Percentiles rank a stretch among this genome's conserved stretches.
Conservation (phyloP, 106 monocot species). For the Hemerocallis citrina region DNA sequence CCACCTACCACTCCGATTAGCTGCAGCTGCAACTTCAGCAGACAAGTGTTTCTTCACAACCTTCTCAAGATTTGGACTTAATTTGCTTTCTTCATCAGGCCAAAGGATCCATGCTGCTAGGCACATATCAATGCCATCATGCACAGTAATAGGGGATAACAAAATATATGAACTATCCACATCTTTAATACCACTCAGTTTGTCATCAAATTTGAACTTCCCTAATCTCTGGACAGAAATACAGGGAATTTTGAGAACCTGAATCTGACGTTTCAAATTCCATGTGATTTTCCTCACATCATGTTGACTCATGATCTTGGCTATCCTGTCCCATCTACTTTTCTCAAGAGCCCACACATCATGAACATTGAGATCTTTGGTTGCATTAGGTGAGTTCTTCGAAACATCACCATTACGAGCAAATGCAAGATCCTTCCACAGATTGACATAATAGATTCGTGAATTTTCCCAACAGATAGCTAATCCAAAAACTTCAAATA, state of each 20-base stretch:
- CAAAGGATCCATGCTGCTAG: constrained; percentile 81
- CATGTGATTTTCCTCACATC: constrained; percentile 68
- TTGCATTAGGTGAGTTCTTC: constrained; percentile 7
- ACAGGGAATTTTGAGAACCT: constrained; percentile 55
- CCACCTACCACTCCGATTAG: constrained; percentile 79
- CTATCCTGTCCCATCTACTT: constrained; percentile 68
- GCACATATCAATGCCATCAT: constrained; percentile 62
- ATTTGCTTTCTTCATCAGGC: constrained; percentile 97
- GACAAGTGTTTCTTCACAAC: constrained; percentile 70
- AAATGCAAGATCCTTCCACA: constrained; percentile 54
- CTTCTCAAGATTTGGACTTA: constrained; percentile 77
- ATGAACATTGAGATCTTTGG: constrained; percentile 8
- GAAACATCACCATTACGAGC: constrained; percentile 12
- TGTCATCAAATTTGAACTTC: constrained; percentile 21
- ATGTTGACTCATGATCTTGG: constrained; percentile 48
- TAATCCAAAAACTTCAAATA: constrained; percentile 80
- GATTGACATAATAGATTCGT: constrained; percentile 77
- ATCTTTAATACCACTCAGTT: constrained; percentile 26
- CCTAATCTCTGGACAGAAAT: constrained; percentile 62
- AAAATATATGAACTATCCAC: constrained; percentile 50
- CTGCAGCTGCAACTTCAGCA: constrained; percentile 59
- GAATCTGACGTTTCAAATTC: constrained; percentile 90
- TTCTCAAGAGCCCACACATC: constrained; percentile 31
- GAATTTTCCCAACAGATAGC: constrained; percentile 93
- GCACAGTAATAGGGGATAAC: constrained; percentile 39